Evolutionary conservation across 768 basidiomycete species (phyloP).

Genomic region (Serpula lacrymans): DNA sequence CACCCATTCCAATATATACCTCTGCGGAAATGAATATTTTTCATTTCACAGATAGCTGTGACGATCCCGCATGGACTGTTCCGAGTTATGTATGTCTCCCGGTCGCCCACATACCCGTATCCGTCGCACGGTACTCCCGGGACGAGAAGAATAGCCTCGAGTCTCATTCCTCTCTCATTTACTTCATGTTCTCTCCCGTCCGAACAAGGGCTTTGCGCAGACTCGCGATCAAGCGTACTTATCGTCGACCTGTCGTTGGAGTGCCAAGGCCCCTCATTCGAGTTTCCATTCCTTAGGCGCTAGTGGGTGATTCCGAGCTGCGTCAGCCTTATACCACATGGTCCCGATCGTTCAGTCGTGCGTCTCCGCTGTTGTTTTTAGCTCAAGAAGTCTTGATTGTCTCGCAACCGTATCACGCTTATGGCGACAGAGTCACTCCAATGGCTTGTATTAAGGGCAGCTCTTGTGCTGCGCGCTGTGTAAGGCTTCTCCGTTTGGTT

Average conservation of each 20-base stretch:
- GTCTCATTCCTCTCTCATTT: slow-evolving; percentile 14
- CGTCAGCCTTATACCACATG: too few relatives aligned
- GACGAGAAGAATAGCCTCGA: slow-evolving; percentile 25
- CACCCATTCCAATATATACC: too few relatives aligned
- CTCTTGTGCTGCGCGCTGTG: too few relatives aligned
- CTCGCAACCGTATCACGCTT: too few relatives aligned
- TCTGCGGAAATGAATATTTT: slow-evolving; percentile 33
- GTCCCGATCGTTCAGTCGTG: too few relatives aligned
- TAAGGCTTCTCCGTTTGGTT: too few relatives aligned
- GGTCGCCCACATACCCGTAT: slow-evolving; percentile 28
- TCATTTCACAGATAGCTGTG: slow-evolving; percentile 25
- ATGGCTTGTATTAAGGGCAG: too few relatives aligned
- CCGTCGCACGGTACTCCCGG: slow-evolving; percentile 24
- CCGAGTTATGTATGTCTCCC: slow-evolving; percentile 20
- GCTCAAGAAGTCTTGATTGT: too few relatives aligned
- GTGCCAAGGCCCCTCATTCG: slow-evolving; percentile 20
- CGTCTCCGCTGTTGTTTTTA: too few relatives aligned
- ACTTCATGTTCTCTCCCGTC: slow-evolving; percentile 9
- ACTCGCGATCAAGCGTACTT: slow-evolving; percentile 17
- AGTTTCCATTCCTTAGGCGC: too few relatives aligned
- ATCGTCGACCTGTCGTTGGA: slow-evolving; percentile 9
- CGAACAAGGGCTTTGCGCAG: slow-evolving; percentile 25
- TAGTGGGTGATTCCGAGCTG: too few relatives aligned
- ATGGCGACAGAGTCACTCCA: too few relatives aligned
- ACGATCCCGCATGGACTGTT: slow-evolving; percentile 9